Base-by-base conservation (phyloP, 352 stramenopile species). In the Phytophthora constricta region DNA sequence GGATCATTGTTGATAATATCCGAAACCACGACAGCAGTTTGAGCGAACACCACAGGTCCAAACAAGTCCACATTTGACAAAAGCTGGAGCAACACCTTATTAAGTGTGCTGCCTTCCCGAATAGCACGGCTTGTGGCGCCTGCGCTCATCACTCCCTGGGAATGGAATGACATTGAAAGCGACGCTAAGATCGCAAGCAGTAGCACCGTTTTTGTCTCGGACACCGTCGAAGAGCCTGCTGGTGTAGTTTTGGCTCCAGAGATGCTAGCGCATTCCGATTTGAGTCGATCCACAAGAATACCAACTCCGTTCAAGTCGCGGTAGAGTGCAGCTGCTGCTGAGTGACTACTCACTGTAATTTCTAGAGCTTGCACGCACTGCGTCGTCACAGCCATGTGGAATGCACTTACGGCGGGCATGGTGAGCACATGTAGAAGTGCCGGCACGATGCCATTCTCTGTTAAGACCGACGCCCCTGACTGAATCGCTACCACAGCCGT, bases 1-100 rank as follows among this genome's bases (percentile, higher is more conserved):
- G 80, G 97, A 77, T 99, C 96, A 41, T 96, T 97, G 79, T 99
- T 99, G 79, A 98, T 97, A n/a, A 99, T 84, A 79, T 99, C 96
- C 10, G 90, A 93, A 28, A 99, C 80, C 31, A 99, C 79, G 20
- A 97, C 97, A 4, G 87, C 78, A 11, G 95, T 78, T 56, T 99
- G 87, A 22, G 95, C 91, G 53, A 97, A 97, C 31, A 99, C 69
- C n/a, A 96, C 84, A 3, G 96, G 91, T 14, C 97, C 96, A 65
- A 98, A 99, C 4, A 82, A 69, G 60, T 97, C 82, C 39, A 98
- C 79, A 74, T 98, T 90, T 14, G 86, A 77, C 55, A 99, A 70
- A 53, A 99, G 89, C 33, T 94, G 88, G 28, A 93, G 76, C 22
- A 99, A 54, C 10, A 97, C 85, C 58, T 91, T 88, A 54, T 84